Evolutionary conservation across 2,329 filamentous ascomycete genomes (phyloP), one percentile per base, ranked within the genome.

Genomic region (Colletotrichum godetiae): DNA sequence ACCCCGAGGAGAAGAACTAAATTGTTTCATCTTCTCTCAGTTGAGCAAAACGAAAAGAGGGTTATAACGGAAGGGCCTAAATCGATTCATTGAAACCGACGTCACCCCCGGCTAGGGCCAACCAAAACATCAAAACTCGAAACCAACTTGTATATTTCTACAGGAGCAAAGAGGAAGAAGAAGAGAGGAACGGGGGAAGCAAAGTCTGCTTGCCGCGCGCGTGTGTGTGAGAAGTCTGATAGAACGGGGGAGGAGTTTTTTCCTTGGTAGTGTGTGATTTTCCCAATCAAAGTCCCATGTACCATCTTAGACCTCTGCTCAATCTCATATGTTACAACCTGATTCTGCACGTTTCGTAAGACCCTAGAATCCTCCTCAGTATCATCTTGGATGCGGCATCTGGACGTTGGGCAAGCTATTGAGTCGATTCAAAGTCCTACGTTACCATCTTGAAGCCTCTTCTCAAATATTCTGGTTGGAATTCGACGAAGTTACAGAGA

Each of bases 1-100:
- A 95, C 87, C 95, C 96, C 73, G 89, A 92, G 82, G 82, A 84
- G 80, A 82, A 87, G 81, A 84, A 86, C 78, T 82, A 83, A 77
- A 74, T 61, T 5, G 27, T 29, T 29, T 5, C 12, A 37, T 5
- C 35, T 35, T 65, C 52, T 56, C 29, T 11, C n/a, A 24, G 24
- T 22, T 10, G 60, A 35, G 31, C 15, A 49, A n/a, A 29, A 29
- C 46, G 52, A 67, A 52, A 42, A 10, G 24, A n/a, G 58, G 15
- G 37, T 42, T 4, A 19, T 11, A 58, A 24, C 27, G 27, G 7
- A 46, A 57, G 52, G 55, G n/a, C 27, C 22, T 37, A 56, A 22
- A 37, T 56, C 46, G 57, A 53, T 15, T 33, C 55, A n/a, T 29
- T 22, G 49, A 42, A 60, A 49, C 53, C 55, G 49, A 63, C 57